phyloP scores from a whole-genome alignment of 441 rosid genomes.

The Jatropha podagrica region DNA sequence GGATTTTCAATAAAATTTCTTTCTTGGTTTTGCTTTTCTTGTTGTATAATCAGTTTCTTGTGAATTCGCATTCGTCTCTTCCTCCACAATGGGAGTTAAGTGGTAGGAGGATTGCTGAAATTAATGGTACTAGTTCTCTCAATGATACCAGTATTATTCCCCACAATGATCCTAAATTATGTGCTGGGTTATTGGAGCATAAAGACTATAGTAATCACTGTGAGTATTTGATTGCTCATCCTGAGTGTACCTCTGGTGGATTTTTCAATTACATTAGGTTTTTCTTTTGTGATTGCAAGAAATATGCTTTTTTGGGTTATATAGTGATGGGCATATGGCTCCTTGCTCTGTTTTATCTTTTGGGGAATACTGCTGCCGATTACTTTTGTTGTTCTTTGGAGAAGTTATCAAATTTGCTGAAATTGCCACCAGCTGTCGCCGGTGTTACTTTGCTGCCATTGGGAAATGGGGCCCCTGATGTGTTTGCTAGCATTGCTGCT shows the following conservation, averaged over 20 bases:
- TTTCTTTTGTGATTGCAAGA: constrained; percentile 63
- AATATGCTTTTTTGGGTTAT: constrained; percentile 47
- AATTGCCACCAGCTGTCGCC: constrained; percentile 81
- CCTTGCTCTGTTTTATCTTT: constrained; percentile 68
- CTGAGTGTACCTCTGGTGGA: constrained; percentile 69
- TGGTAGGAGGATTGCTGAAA: not conserved
- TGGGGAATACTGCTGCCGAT: constrained; percentile 95
- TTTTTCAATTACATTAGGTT: constrained; percentile 76
- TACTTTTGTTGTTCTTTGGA: constrained; percentile 86
- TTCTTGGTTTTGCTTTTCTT: not conserved
- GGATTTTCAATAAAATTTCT: not conserved
- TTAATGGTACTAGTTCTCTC: not conserved
- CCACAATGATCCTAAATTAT: constrained; percentile 19
- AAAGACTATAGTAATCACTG: constrained; percentile 51
- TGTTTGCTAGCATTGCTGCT: constrained; percentile 90
- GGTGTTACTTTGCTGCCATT: constrained; percentile 88
- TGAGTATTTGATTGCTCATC: constrained; percentile 66
- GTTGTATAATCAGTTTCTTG: not conserved
- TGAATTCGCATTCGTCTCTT: not conserved
- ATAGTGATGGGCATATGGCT: constrained; percentile 62
- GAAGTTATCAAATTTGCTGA: constrained; percentile 73
- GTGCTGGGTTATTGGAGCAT: constrained; percentile 57
- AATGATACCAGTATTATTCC: not conserved
- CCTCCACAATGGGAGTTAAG: not conserved
- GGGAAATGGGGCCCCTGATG: constrained; percentile 96